Percentiles rank a stretch among this genome's conserved stretches.
These are phyloP conservation scores for Amoebophrya sp. DNA, from an alignment of 169 alveolate species.

Conservation along the genomic window DNA sequence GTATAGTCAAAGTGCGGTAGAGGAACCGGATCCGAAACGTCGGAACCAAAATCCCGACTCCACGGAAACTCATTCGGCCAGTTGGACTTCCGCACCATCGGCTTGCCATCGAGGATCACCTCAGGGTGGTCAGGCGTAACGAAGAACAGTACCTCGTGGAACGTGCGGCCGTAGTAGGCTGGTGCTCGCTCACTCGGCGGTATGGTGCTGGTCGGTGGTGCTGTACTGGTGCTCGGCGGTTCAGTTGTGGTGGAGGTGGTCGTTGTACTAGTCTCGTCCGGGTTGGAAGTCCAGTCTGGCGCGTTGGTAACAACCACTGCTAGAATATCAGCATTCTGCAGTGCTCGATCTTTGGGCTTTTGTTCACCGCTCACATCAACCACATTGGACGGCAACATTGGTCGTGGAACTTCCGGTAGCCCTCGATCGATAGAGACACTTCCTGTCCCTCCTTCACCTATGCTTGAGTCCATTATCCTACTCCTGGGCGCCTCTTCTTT, in stretches of 20 bases:
- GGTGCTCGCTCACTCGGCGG: not conserved
- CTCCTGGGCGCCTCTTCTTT: too few species aligned
- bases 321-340: too few species aligned
- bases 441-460: too few species aligned
- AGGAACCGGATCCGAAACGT: not conserved
- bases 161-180: not conserved
- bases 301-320: not conserved
- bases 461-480: too few species aligned
- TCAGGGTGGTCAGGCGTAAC: not conserved
- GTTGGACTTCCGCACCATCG: not conserved
- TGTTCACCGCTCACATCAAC: too few species aligned
- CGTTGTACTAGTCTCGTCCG: not conserved
- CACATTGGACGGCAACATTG: too few species aligned
- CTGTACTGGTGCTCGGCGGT: not conserved
- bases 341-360: too few species aligned
- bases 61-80: constrained; percentile 9
- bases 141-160: constrained; percentile 16
- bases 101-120: not conserved
- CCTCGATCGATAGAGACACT: too few species aligned
- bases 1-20: not conserved
- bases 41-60: not conserved
- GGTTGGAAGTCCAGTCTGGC: not conserved
- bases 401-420: too few species aligned
- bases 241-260: not conserved
- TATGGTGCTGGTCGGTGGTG: not conserved